Percentiles rank a stretch among this genome's conserved stretches.
These are phyloP conservation scores for Boletus vinaceobasis DNA, from an alignment of 768 basidiomycete species.

Conservation along the genomic window DNA sequence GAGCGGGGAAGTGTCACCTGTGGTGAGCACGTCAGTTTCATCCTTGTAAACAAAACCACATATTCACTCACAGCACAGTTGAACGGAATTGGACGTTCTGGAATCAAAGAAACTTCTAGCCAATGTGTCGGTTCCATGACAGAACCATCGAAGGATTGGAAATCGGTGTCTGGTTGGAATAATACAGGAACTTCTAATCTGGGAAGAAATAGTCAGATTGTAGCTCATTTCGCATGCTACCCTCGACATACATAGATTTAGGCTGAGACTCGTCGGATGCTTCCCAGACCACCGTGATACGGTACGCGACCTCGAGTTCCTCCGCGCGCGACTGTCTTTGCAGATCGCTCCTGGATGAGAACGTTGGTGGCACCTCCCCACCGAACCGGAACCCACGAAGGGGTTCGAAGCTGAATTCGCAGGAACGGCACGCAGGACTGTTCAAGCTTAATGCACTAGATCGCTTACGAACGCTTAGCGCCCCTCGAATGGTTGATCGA, in stretches of 20 bases:
- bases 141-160: conserved; percentile 53
- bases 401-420: conserved; percentile 54
- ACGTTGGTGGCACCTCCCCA: conserved; percentile 63
- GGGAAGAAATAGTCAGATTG: conserved; percentile 6
- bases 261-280: conserved; percentile 42
- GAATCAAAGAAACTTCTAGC: conserved; percentile 64
- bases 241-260: conserved; percentile 46
- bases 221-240: background rate
- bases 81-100: conserved; percentile 62
- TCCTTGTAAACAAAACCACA: background rate
- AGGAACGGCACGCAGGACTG: conserved; percentile 31
- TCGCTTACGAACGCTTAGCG: conserved; percentile 43
- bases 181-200: conserved; percentile 67
- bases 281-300: conserved; percentile 57
- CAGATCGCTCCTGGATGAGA: conserved; percentile 34
- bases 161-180: conserved; percentile 56
- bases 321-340: conserved; percentile 30
- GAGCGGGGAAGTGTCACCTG: conserved; percentile 62
- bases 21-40: conserved; percentile 1
- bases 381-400: conserved; percentile 46
- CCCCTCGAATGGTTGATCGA: conserved; percentile 23
- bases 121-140: conserved; percentile 48
- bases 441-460: conserved; percentile 42
- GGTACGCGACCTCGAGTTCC: conserved; percentile 49
- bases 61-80: conserved; percentile 58